These are phyloP conservation scores for Talaromyces albobiverticillius DNA, from an alignment of 2,329 filamentous ascomycete species.

Conservation along the genomic window DNA sequence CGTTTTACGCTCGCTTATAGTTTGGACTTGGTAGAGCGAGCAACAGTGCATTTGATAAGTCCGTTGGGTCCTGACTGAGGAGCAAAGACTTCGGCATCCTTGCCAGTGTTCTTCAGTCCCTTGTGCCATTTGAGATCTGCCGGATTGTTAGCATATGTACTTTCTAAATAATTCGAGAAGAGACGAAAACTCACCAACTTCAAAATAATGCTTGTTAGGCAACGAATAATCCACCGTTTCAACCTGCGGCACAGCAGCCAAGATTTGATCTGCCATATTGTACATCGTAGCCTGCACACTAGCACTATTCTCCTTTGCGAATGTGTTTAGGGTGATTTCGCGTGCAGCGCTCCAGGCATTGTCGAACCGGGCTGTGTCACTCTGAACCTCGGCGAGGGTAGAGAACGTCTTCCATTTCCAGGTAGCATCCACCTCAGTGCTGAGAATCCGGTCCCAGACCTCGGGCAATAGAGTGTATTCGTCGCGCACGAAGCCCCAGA, in stretches of 20 bases:
- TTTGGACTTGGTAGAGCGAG: slow-evolving; percentile 32
- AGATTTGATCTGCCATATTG: slow-evolving; percentile 90
- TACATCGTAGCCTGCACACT: slow-evolving; percentile 98
- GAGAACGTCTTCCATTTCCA: slow-evolving; percentile 82
- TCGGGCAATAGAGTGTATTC: slow-evolving; percentile 89
- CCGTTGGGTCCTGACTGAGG: slow-evolving; percentile 93
- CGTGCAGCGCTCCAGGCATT: slow-evolving; percentile 74
- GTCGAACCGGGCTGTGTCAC: slow-evolving; percentile 67
- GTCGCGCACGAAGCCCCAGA: slow-evolving; percentile 90
- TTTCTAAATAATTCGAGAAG: no score
- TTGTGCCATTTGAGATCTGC: slow-evolving; percentile 95
- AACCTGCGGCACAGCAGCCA: slow-evolving; percentile 69
- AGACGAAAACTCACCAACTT: slow-evolving; percentile 59
- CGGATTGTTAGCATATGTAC: no score
- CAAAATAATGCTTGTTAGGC: slow-evolving; percentile 99
- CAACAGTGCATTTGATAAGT: slow-evolving; percentile 88
- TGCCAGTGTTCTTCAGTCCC: slow-evolving; percentile 88
- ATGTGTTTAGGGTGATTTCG: slow-evolving; percentile 82
- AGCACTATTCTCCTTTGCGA: slow-evolving; percentile 84
- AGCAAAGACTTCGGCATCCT: slow-evolving; percentile 91
- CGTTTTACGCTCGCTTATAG: slow-evolving; percentile 28
- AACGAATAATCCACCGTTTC: slow-evolving; percentile 75
- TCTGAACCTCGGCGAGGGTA: slow-evolving; percentile 64
- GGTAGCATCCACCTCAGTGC: slow-evolving; percentile 81
- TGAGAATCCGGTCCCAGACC: slow-evolving; percentile 92